Evolutionary conservation across 2,329 filamentous ascomycete genomes (phyloP).

Genomic region (Cladosporium sp.): DNA sequence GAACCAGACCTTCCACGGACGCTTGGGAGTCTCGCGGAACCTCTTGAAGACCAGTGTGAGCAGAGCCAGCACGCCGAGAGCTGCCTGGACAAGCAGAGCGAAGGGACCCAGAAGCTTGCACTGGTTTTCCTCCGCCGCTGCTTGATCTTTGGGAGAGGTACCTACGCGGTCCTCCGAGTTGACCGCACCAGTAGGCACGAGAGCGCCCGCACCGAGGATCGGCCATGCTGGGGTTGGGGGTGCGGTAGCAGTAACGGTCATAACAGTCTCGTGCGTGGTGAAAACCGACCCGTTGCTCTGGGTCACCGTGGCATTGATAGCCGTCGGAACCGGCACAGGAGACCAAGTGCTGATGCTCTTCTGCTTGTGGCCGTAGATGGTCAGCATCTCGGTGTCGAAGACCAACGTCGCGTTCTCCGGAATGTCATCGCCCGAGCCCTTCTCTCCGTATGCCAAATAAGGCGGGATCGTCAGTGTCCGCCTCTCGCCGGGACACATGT

Average conservation of each 20-base stretch:
- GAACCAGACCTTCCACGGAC: conserved; percentile 93
- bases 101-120: conserved; percentile 86
- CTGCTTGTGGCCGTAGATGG: conserved; percentile 64
- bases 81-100: conserved; percentile 81
- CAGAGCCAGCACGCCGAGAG: conserved; percentile 75
- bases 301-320: conserved; percentile 6
- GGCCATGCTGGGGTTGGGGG: conserved; percentile 16
- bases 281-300: conserved; percentile 5
- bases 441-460: conserved; percentile 71
- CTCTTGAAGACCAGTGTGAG: conserved; percentile 87
- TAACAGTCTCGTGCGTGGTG: not conserved
- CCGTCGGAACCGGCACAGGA: not conserved
- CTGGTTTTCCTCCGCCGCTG: conserved; percentile 44
- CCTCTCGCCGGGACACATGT: conserved; percentile 98
- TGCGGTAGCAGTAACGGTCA: conserved; percentile 21
- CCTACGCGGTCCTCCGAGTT: conserved; percentile 15
- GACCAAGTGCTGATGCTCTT: conserved; percentile 8
- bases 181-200: not conserved
- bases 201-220: not conserved
- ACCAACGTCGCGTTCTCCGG: conserved; percentile 77
- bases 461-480: conserved; percentile 83
- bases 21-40: conserved; percentile 83
- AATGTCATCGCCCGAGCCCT: conserved; percentile 77
- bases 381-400: conserved; percentile 86
- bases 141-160: conserved; percentile 33